phyloP scores from a whole-genome alignment of 192 early-diverging fungal species.

The Backusella tarrabulga region DNA sequence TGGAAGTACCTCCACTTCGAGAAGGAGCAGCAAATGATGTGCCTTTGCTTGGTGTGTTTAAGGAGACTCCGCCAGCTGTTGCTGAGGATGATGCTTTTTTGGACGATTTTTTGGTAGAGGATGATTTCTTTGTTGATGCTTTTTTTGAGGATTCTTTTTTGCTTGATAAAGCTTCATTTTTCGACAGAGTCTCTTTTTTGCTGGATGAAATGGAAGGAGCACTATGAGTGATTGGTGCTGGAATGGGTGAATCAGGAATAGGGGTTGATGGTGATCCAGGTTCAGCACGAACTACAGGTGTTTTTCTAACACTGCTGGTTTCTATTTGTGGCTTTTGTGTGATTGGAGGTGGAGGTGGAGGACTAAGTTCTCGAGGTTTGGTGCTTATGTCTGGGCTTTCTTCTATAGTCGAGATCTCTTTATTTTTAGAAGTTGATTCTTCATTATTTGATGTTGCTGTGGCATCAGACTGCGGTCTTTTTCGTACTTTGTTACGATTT shows the following conservation, averaged over 20 bases:
- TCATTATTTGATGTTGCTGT: background rate
- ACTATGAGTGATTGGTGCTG: background rate
- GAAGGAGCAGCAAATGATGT: background rate
- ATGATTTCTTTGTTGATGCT: background rate
- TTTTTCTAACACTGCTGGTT: background rate
- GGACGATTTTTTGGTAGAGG: background rate
- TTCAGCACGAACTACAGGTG: background rate
- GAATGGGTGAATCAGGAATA: background rate
- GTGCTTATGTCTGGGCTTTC: background rate
- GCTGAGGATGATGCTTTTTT: background rate
- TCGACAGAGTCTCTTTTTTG: background rate
- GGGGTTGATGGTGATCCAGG: background rate
- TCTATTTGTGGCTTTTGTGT: background rate
- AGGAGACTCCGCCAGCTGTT: background rate
- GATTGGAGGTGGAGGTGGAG: constrained; percentile 6
- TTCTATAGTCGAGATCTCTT: background rate
- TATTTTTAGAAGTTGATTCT: background rate
- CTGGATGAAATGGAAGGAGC: background rate
- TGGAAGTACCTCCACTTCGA: background rate
- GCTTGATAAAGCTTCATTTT: background rate
- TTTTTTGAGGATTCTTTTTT: background rate
- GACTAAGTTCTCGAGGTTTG: background rate
- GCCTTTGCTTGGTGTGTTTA: background rate
- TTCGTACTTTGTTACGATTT: background rate
- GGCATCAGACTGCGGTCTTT: background rate